Evolutionary conservation across 192 early-diverging fungal species (phyloP).

Genomic region (Pilaira anomala): DNA sequence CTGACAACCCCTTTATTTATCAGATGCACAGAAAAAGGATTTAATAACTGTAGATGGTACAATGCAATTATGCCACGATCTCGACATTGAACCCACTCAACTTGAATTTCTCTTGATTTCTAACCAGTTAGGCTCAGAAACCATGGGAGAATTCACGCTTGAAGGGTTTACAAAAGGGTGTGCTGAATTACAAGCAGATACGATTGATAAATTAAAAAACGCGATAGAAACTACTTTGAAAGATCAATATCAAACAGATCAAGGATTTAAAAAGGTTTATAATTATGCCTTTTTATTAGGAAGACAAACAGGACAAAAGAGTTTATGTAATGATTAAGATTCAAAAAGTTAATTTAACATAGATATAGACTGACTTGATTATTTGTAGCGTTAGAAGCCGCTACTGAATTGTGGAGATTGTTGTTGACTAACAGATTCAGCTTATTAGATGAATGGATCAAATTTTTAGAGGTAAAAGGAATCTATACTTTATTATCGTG

Average conservation of each 20-base stretch:
- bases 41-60: constrained; percentile 72
- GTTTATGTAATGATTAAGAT: constrained; percentile 50
- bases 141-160: constrained; percentile 73
- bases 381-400: constrained; percentile 63
- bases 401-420: constrained; percentile 72
- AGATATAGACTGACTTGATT: too few species aligned
- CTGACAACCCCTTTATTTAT: neutral
- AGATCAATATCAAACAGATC: constrained; percentile 52
- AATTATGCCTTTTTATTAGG: constrained; percentile 78
- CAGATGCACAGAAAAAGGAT: constrained; percentile 52
- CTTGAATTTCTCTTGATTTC: constrained; percentile 71
- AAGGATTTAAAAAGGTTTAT: constrained; percentile 67
- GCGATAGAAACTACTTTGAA: constrained; percentile 45
- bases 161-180: constrained; percentile 74
- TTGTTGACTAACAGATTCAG: constrained; percentile 58
- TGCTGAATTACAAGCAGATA: constrained; percentile 64
- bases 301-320: constrained; percentile 65
- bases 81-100: constrained; percentile 71
- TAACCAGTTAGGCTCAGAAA: constrained; percentile 62
- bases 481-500: too few species aligned
- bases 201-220: constrained; percentile 60
- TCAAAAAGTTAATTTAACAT: neutral
- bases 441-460: constrained; percentile 65
- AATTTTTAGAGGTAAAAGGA: constrained; percentile 55
- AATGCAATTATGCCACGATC: constrained; percentile 61